These are phyloP conservation scores for Flaveria bidentis DNA, from an alignment of 129 eudicot genomes.

Conservation along the genomic window DNA sequence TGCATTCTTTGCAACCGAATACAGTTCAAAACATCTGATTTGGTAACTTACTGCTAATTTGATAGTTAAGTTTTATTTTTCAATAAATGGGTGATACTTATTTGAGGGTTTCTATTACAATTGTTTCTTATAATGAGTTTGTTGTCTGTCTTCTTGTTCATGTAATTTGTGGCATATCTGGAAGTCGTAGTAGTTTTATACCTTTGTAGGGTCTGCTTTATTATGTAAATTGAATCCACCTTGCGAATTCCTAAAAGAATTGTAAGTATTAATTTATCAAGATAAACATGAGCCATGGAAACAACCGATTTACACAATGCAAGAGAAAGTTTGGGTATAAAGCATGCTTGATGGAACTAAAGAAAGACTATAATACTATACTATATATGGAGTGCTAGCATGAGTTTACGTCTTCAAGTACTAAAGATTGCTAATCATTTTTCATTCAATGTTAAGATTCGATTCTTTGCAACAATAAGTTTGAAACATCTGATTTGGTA, in stretches of 20 bases:
- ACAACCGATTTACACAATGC: not conserved
- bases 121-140: not conserved
- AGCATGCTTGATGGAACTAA: constrained; percentile 17
- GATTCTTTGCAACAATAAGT: not conserved
- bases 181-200: not conserved
- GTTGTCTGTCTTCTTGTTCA: not conserved
- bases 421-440: constrained; percentile 21
- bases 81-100: not conserved
- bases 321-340: not conserved
- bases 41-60: not conserved
- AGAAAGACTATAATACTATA: not conserved
- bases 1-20: no score
- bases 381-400: not conserved
- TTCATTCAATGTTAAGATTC: constrained; percentile 11
- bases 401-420: not conserved
- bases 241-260: not conserved
- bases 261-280: constrained; percentile 16
- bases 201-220: not conserved
- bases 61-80: not conserved
- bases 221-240: constrained; percentile 1
- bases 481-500: not conserved
- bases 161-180: not conserved
- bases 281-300: constrained; percentile 10
- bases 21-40: no score
- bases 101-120: not conserved